Evolutionary conservation across 176 grass and related monocot genomes (phyloP).

Genomic region (Eragrostis curvula): DNA sequence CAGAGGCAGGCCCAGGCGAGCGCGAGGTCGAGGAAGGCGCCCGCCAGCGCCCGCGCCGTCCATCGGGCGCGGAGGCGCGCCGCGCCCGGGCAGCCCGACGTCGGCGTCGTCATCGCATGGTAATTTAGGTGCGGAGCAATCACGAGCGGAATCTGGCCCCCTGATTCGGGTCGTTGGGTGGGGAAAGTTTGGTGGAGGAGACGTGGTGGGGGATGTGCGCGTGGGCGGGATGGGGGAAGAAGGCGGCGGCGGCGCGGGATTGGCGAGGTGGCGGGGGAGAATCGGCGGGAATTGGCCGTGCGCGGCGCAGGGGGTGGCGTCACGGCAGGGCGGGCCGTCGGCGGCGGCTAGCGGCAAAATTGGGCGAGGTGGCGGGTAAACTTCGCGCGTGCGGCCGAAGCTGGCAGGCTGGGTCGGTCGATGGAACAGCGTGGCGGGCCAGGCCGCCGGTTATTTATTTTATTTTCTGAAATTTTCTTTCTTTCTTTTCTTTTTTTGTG

Average conservation of each 20-base stretch:
- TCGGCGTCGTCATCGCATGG: constrained; percentile 45
- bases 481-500: too few relatives aligned
- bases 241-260: neutral
- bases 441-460: too few relatives aligned
- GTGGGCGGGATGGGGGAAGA: neutral
- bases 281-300: neutral
- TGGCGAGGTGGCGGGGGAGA: neutral
- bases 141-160: neutral
- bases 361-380: too few relatives aligned
- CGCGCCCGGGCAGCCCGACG: constrained; percentile 42
- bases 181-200: neutral
- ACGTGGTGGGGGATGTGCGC: neutral
- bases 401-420: too few relatives aligned
- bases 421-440: too few relatives aligned
- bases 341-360: too few relatives aligned
- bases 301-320: too few relatives aligned
- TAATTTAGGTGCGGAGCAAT: too few relatives aligned
- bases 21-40: constrained; percentile 56
- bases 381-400: too few relatives aligned
- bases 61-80: constrained; percentile 39
- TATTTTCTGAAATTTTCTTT: too few relatives aligned
- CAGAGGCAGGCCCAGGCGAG: constrained; percentile 69
- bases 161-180: neutral
- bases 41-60: constrained; percentile 53
- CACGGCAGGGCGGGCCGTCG: neutral